Evolutionary conservation across 202 grass and related monocot species (phyloP).

Genomic region (Eragrostis tef): DNA sequence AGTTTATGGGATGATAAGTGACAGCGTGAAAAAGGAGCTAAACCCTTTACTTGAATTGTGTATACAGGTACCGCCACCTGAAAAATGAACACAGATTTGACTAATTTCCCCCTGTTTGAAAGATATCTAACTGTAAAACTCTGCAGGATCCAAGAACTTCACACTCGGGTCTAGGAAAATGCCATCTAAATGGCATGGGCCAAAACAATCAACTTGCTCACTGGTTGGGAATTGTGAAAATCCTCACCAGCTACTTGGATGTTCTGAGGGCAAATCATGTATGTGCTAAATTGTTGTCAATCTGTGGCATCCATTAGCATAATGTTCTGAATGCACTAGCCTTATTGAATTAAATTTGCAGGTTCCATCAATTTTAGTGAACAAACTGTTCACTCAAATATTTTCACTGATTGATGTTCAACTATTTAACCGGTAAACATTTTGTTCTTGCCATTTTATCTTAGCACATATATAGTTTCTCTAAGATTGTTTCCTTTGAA

Average conservation of each 20-base stretch:
- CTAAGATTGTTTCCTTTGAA: conserved; percentile 48
- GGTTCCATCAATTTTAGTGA: conserved; percentile 82
- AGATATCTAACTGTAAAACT: conserved; percentile 43
- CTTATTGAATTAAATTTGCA: conserved; percentile 53
- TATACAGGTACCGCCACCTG: conserved; percentile 68
- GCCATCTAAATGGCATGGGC: conserved; percentile 67
- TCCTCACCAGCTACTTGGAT: conserved; percentile 71
- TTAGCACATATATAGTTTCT: conserved; percentile 43
- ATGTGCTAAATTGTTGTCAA: conserved; percentile 45
- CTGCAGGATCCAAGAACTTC: conserved; percentile 86
- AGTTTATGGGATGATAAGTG: conserved; percentile 79
- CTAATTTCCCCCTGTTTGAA: conserved; percentile 9
- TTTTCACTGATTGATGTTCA: conserved; percentile 88
- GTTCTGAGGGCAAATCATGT: conserved; percentile 79
- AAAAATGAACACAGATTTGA: conserved; percentile 25
- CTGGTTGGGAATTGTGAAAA: conserved; percentile 77
- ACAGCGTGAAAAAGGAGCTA: conserved; percentile 82
- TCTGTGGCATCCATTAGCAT: conserved; percentile 31
- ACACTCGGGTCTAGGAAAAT: conserved; percentile 72
- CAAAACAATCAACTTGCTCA: conserved; percentile 68
- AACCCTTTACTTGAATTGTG: conserved; percentile 79
- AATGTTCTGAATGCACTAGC: conserved; percentile 36
- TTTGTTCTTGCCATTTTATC: conserved; percentile 35
- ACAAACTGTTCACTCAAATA: conserved; percentile 85
- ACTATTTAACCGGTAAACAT: conserved; percentile 85